These are phyloP conservation scores for Penicillium lividum DNA, from an alignment of 495 filamentous ascomycete genomes.

Conservation along the genomic window DNA sequence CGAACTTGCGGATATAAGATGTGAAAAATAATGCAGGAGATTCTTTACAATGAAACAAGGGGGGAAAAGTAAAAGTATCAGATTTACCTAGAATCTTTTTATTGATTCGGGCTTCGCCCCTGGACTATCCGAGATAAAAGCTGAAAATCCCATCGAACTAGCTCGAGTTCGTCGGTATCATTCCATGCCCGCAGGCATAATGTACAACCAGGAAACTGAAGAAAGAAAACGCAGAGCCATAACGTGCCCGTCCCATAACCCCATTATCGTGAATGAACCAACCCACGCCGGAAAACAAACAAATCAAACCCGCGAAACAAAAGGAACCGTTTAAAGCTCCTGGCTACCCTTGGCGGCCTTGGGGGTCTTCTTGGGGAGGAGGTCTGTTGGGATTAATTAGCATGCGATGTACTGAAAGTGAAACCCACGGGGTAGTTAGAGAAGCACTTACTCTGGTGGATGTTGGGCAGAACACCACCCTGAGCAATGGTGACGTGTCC, in stretches of 20 bases:
- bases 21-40: neutral
- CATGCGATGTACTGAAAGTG: neutral
- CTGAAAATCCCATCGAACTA: slow-evolving; percentile 34
- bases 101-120: slow-evolving; percentile 26
- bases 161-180: slow-evolving; percentile 45
- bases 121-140: slow-evolving; percentile 32
- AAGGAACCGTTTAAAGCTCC: slow-evolving; percentile 71
- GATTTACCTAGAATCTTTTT: slow-evolving; percentile 34
- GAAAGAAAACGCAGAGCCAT: slow-evolving; percentile 75
- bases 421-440: neutral
- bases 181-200: slow-evolving; percentile 78
- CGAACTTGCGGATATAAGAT: no score
- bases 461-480: slow-evolving; percentile 98
- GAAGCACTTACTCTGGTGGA: slow-evolving; percentile 83
- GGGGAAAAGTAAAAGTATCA: neutral
- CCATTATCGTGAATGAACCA: slow-evolving; percentile 83
- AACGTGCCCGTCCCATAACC: slow-evolving; percentile 79
- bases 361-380: slow-evolving; percentile 96
- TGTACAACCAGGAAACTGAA: slow-evolving; percentile 84
- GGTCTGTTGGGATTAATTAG: slow-evolving; percentile 67
- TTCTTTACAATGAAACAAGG: neutral
- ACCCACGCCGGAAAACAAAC: slow-evolving; percentile 59
- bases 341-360: slow-evolving; percentile 93
- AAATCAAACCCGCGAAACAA: slow-evolving; percentile 53
- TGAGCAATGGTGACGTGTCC: slow-evolving; percentile 99